phyloP scores from a whole-genome alignment of 1,284 basidiomycete genomes.

The Trichosporon coremiiforme region DNA sequence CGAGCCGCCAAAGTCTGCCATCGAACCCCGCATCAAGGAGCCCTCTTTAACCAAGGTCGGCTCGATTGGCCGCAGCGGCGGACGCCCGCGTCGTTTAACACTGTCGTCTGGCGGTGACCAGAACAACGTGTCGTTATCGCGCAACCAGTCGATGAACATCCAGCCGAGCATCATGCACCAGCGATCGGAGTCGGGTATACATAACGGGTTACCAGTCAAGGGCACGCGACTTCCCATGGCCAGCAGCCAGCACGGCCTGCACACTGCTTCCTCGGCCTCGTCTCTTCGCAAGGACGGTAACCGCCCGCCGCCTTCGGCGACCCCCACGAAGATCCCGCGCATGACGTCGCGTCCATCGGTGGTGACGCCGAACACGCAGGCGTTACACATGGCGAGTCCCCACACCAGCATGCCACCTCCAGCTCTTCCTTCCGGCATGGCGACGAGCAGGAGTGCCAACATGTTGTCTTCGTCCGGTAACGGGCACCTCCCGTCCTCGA shows the following conservation, averaged over 20 bases:
- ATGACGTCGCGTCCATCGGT: slow-evolving; percentile 65
- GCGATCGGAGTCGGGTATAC: slow-evolving; percentile 14
- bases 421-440: slow-evolving; percentile 27
- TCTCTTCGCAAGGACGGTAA: slow-evolving; percentile 38
- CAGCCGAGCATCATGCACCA: slow-evolving; percentile 15
- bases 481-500: slow-evolving; percentile 16
- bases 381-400: slow-evolving; percentile 13
- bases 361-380: slow-evolving; percentile 29
- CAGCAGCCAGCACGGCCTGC: slow-evolving; percentile 75
- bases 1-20: slow-evolving; percentile 22
- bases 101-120: slow-evolving; percentile 71
- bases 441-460: slow-evolving; percentile 30
- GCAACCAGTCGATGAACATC: slow-evolving; percentile 39
- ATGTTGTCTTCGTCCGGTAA: slow-evolving; percentile 10
- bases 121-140: slow-evolving; percentile 33
- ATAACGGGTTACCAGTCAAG: slow-evolving; percentile 23
- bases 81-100: slow-evolving; percentile 59
- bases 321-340: slow-evolving; percentile 90
- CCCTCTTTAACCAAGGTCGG: slow-evolving; percentile 24
- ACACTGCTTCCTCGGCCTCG: slow-evolving; percentile 54
- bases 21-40: slow-evolving; percentile 58
- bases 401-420: slow-evolving; percentile 43
- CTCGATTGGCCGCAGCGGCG: slow-evolving; percentile 24
- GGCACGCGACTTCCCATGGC: slow-evolving; percentile 73
- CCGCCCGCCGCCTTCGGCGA: slow-evolving; percentile 46